Percentiles rank a stretch among this genome's conserved stretches.
Evolutionary conservation across 1,284 basidiomycete species (phyloP).

Genomic region (Trichosporon ovoides): DNA sequence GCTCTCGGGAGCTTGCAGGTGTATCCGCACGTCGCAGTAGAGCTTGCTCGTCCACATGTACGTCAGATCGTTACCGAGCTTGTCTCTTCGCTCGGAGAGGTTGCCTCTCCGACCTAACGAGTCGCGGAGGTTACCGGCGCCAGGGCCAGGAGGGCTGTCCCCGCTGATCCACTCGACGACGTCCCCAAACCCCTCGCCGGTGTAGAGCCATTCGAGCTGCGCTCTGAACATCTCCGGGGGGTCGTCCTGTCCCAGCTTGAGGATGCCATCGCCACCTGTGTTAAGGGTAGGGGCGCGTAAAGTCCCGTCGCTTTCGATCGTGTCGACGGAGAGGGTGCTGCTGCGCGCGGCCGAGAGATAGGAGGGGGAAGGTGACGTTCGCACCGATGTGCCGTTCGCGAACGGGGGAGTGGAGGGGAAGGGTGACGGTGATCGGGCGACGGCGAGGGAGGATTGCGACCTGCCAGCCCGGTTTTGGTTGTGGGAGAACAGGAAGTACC

Average conservation of each 20-base stretch:
- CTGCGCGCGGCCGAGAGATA: constrained; percentile 8
- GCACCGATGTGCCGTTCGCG: constrained; percentile 14
- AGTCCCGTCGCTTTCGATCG: constrained; percentile 26
- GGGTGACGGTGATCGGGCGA: constrained; percentile 8
- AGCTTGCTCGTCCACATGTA: constrained; percentile 94
- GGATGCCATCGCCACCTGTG: constrained; percentile 25
- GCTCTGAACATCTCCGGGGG: constrained; percentile 72
- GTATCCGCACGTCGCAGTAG: constrained; percentile 81
- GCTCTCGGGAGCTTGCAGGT: constrained; percentile 55
- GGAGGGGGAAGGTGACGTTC: constrained; percentile 14
- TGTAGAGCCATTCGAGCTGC: constrained; percentile 63
- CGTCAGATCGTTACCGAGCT: constrained; percentile 78
- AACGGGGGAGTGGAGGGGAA: constrained; percentile 8
- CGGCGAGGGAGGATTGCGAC: constrained; percentile 12
- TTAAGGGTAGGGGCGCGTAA: constrained; percentile 25
- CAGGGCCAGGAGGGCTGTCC: constrained; percentile 40
- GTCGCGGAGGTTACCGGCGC: constrained; percentile 46
- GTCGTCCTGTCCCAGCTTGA: constrained; percentile 62
- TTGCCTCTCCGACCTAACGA: constrained; percentile 32
- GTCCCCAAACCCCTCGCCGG: constrained; percentile 62
- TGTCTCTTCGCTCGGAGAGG: constrained; percentile 66
- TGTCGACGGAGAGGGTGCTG: constrained; percentile 26
- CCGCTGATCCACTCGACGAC: constrained; percentile 87
- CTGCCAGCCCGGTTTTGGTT: constrained; percentile 3
- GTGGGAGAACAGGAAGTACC: constrained; percentile 58